Base-by-base conservation (phyloP, 352 stramenopile species). In the Phytopythium ostracodes region DNA sequence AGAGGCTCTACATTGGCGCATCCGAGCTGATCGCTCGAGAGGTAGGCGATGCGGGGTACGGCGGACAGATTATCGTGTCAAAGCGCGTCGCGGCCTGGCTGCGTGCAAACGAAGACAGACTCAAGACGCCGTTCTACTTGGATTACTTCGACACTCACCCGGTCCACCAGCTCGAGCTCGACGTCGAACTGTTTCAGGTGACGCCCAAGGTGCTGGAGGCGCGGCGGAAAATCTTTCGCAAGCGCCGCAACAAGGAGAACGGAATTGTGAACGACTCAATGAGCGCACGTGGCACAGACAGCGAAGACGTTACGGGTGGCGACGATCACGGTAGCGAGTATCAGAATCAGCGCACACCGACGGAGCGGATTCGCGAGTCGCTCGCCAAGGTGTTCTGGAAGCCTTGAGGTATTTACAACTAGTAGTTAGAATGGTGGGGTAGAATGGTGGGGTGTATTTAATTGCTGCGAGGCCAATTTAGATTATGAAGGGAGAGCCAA, bases 21-120 rank as follows among this genome's bases (percentile, higher is more conserved):
- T 84, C 77, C 12, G 81, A 92, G 56, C 63, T 83, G 20, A 87
- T 90, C 27, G 79, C 66, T 8, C 76, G 75, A 12, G 83, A 92
- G 46, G 71, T 92, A 17, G 74, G 81, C 8, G 83, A 91, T 40
- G 63, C 86, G 2, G 84, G 84, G 10, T 82, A 76, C 60, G 84
- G 81, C 9, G 84, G 84, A 0, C 77, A 91, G 64, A 89, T 92
- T 51, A 73, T 91, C 17, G 59, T 88, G n/a, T 87, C 84, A 0
- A 77, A 77, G 44, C 77, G 81, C 8, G 67, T 92, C 29, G 79
- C 80, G 3, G 60, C 57, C 29, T 92, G 76, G 67, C 60, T 90
- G 5, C 68, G 67, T 35, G 55, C 62, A 17, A 81, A 87, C 51
- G 62, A 73, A 43, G 57, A 77, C 46, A 54, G 65, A 44, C 65